phyloP scores from a whole-genome alignment of 805 yeast species.

The Wickerhamiella occidentalis region DNA sequence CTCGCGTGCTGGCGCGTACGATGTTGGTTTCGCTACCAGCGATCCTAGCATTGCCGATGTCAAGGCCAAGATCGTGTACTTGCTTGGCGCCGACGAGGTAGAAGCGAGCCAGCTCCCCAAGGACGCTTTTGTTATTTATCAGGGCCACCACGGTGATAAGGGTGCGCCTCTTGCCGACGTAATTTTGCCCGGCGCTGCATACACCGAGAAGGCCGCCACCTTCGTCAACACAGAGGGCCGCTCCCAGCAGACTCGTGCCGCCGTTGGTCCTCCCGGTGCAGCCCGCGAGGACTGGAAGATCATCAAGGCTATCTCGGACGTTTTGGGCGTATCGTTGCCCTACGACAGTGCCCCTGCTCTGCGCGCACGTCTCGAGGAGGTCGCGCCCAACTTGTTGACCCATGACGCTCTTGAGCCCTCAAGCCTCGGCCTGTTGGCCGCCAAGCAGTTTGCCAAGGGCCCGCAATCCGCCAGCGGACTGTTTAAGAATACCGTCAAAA shows the following conservation, averaged over 20 bases:
- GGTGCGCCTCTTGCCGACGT: constrained; percentile 87
- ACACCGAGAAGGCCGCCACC: constrained; percentile 76
- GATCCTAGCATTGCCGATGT: constrained; percentile 36
- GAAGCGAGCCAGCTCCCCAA: constrained; percentile 55
- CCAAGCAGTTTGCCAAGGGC: constrained; percentile 31
- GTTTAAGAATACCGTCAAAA: constrained; percentile 60
- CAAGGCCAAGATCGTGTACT: constrained; percentile 62
- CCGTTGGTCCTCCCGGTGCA: constrained; percentile 74
- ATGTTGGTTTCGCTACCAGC: constrained; percentile 57
- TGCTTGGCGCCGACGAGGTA: constrained; percentile 77
- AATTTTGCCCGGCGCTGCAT: constrained; percentile 75
- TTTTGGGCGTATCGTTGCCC: constrained; percentile 55
- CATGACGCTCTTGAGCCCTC: constrained; percentile 66
- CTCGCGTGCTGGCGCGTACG: constrained; percentile 77
- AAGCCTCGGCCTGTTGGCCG: constrained; percentile 41
- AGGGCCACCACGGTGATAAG: constrained; percentile 84
- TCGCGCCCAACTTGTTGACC: constrained; percentile 70
- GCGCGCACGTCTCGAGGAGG: constrained; percentile 56
- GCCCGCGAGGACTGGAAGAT: constrained; percentile 92
- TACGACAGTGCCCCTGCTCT: constrained; percentile 61
- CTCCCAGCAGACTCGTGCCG: constrained; percentile 73
- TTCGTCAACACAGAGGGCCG: constrained; percentile 87
- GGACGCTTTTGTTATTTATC: constrained; percentile 79
- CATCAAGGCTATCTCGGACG: constrained; percentile 70
- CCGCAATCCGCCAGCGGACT: constrained; percentile 32